phyloP scores from a whole-genome alignment of 2,329 filamentous ascomycete species.

The Bipolaris cookei region DNA sequence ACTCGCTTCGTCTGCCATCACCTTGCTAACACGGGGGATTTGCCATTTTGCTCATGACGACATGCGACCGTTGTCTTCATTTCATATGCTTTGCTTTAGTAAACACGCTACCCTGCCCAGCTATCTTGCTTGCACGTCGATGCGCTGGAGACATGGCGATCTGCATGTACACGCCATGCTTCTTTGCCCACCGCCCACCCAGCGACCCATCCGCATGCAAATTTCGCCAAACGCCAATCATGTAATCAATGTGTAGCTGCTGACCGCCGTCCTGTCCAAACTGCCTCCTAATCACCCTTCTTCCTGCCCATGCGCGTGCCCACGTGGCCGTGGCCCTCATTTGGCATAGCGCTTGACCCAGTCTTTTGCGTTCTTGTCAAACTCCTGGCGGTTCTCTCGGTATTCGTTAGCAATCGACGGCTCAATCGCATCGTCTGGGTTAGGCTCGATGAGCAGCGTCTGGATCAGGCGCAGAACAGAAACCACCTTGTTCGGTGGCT shows the following conservation, averaged over 20 bases:
- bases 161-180: slow-evolving; percentile 20
- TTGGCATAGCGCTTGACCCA: slow-evolving; percentile 77
- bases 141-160: slow-evolving; percentile 10
- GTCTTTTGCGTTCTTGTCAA: slow-evolving; percentile 75
- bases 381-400: slow-evolving; percentile 69
- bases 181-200: slow-evolving; percentile 14
- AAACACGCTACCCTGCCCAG: slow-evolving; percentile 17
- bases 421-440: slow-evolving; percentile 90
- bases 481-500: slow-evolving; percentile 78
- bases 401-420: slow-evolving; percentile 84
- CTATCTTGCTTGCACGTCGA: slow-evolving; percentile 10
- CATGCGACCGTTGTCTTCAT: slow-evolving; percentile 22
- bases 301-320: slow-evolving; percentile 9
- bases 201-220: slow-evolving; percentile 25
- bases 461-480: slow-evolving; percentile 79
- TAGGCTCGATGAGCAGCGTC: slow-evolving; percentile 77
- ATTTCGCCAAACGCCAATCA: slow-evolving; percentile 44
- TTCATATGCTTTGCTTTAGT: slow-evolving; percentile 13
- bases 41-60: slow-evolving; percentile 28
- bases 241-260: slow-evolving; percentile 31
- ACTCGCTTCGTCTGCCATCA: slow-evolving; percentile 9
- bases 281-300: background rate
- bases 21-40: slow-evolving; percentile 20
- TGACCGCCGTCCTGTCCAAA: slow-evolving; percentile 6
- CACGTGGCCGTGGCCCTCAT: slow-evolving; percentile 22